These are phyloP conservation scores for Mycena maculata DNA, from an alignment of 768 basidiomycete genomes.

Conservation along the genomic window DNA sequence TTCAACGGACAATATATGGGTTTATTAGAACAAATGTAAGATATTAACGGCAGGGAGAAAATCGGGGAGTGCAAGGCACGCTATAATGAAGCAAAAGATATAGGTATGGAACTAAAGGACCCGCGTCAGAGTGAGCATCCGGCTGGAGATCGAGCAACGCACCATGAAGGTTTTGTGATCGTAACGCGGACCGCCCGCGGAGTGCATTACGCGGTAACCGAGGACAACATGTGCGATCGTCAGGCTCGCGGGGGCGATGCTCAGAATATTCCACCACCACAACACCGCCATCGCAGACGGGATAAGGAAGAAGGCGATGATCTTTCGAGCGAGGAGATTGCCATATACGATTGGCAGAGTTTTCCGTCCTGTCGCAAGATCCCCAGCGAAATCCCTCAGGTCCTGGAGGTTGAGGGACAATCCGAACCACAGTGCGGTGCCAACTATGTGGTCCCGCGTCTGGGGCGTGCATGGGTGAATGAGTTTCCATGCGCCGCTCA, in stretches of 20 bases:
- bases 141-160: neutral
- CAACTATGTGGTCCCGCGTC: slow-evolving; percentile 4
- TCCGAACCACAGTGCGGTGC: neutral
- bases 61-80: neutral
- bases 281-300: neutral
- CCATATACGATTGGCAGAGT: slow-evolving; percentile 32
- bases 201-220: slow-evolving; percentile 27
- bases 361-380: slow-evolving; percentile 27
- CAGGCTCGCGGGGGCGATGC: neutral
- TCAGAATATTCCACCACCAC: neutral
- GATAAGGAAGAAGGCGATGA: neutral
- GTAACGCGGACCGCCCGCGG: slow-evolving; percentile 5
- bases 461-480: slow-evolving; percentile 8
- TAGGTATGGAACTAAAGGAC: slow-evolving; percentile 19
- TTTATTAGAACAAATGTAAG: too few relatives aligned
- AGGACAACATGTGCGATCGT: slow-evolving; percentile 17
- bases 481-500: slow-evolving; percentile 26
- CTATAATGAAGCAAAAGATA: slow-evolving; percentile 23
- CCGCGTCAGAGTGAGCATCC: neutral
- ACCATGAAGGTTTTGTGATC: slow-evolving; percentile 39
- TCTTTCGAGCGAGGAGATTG: slow-evolving; percentile 8
- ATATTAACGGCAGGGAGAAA: neutral
- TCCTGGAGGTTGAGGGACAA: slow-evolving; percentile 28
- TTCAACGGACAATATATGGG: too few relatives aligned
- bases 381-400: slow-evolving; percentile 32